phyloP scores from a whole-genome alignment of 2,329 filamentous ascomycete genomes.

The Aaosphaeria arxii region DNA sequence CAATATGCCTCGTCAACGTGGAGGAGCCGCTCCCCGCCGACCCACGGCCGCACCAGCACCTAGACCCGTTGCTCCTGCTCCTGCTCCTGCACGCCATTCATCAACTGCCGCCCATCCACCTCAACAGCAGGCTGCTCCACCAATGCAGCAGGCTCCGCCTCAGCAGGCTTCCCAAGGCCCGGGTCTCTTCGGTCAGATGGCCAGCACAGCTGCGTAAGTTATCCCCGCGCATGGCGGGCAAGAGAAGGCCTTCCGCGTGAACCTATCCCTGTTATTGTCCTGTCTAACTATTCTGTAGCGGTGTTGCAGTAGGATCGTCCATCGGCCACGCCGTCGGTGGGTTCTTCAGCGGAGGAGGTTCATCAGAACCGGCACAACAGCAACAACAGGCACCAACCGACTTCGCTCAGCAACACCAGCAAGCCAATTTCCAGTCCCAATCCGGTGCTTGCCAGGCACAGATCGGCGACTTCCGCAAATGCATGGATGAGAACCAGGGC shows the following conservation, averaged over 20 bases:
- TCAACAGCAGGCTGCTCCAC: constrained; percentile 52
- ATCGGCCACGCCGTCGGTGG: constrained; percentile 94
- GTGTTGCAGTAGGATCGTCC: constrained; percentile 92
- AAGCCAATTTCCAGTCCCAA: constrained; percentile 46
- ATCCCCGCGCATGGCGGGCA: background rate
- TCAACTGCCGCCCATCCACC: constrained; percentile 59
- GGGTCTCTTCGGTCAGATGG: constrained; percentile 94
- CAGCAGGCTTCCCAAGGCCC: constrained; percentile 61
- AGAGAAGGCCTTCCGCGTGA: background rate
- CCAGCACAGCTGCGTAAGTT: constrained; percentile 92
- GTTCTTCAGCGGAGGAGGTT: constrained; percentile 70
- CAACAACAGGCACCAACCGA: constrained; percentile 29
- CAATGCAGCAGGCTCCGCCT: constrained; percentile 34
- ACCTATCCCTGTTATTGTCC: background rate
- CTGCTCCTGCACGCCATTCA: constrained; percentile 57
- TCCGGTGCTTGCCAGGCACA: constrained; percentile 65
- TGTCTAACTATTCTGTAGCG: constrained; percentile 54
- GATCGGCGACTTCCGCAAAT: constrained; percentile 83
- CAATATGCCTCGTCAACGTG: constrained; percentile 50
- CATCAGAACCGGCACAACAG: constrained; percentile 49
- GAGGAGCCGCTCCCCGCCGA: constrained; percentile 45
- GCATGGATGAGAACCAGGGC: constrained; percentile 92
- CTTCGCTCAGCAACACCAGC: constrained; percentile 29
- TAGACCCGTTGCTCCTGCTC: constrained; percentile 53
- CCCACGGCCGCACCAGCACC: constrained; percentile 41